Base-by-base conservation (phyloP, 2,329 filamentous ascomycete genomes). In the Cladosporium sp. region DNA sequence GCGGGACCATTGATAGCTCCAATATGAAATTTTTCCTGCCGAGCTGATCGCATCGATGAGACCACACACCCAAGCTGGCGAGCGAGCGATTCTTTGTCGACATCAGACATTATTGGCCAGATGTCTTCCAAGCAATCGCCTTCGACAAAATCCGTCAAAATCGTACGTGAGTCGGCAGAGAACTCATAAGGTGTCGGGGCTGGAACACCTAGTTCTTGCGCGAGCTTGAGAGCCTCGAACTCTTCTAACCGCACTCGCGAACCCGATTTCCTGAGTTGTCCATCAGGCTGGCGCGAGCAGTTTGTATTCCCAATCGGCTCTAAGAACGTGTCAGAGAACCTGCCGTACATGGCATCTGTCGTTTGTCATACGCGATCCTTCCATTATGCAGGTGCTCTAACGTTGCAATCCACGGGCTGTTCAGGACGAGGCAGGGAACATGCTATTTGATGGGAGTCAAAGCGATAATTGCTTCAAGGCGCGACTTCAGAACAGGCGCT, bases 91-190 rank as follows among this genome's bases (percentile, higher is more conserved):
- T 18, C 27, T 34, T 55, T 54, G 29, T 54, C 30, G n/a, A 30
- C 19, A 8, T 32, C 8, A 32, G 30, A 20, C 50, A 55, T 47
- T 12, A n/a, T 17, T 13, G 24, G 40, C 53, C 53, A 57, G 19
- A 43, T 37, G n/a, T 50, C 38, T 29, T 56, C 52, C 4, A 56
- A 44, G 29, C 12, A 44, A 15, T 56, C 41, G 29, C 56, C 44
- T 22, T 55, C 48, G 4, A 55, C 24, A 38, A 50, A 45, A 19
- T 56, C 54, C 52, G 54, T 56, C 1, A 42, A 15, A 17, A 56
- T 54, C 2, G 18, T 45, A 17, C 18, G 30, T 7, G 19, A 12
- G 2, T 38, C 19, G 19, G 32, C 19, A 19, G 9, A 18, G 11
- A 45, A 8, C 8, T 37, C 43, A 15, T 24, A 22, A 4, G 19